These are phyloP conservation scores for Alectoria sarmentosa DNA, from an alignment of 495 filamentous ascomycete genomes.

Conservation along the genomic window DNA sequence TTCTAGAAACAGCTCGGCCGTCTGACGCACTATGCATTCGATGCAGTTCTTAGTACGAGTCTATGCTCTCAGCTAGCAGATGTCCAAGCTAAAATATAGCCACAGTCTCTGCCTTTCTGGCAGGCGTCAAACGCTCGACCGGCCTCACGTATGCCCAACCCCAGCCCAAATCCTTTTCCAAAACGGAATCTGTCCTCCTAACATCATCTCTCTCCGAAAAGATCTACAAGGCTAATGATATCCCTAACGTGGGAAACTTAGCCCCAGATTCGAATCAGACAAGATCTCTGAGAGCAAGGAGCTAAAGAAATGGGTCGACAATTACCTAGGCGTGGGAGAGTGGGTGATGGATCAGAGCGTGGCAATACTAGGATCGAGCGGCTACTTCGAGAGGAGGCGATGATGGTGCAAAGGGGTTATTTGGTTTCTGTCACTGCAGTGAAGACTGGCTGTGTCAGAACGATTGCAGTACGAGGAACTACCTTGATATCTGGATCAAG, in stretches of 20 bases:
- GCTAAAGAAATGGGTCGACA: slow-evolving; percentile 84
- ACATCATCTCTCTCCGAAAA: slow-evolving; percentile 16
- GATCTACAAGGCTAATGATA: slow-evolving; percentile 33
- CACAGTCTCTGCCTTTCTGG: slow-evolving; percentile 87
- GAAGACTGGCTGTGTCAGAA: not conserved
- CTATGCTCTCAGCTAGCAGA: not conserved
- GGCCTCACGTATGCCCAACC: slow-evolving; percentile 73
- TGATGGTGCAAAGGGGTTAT: slow-evolving; percentile 35
- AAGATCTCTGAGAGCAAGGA: slow-evolving; percentile 79
- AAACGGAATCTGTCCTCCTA: slow-evolving; percentile 16
- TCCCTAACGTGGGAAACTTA: slow-evolving; percentile 40
- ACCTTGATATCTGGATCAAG: not conserved
- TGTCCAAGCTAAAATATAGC: not conserved
- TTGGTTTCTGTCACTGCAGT: not conserved
- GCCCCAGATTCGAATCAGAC: slow-evolving; percentile 82
- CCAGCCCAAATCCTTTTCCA: slow-evolving; percentile 13
- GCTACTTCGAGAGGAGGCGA: slow-evolving; percentile 83
- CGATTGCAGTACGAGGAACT: not conserved
- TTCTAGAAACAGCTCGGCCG: slow-evolving; percentile 66
- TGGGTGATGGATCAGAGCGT: slow-evolving; percentile 98
- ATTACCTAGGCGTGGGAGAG: slow-evolving; percentile 91
- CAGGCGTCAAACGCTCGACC: slow-evolving; percentile 91
- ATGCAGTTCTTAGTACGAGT: slow-evolving; percentile 80
- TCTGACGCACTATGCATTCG: slow-evolving; percentile 90
- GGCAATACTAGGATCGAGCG: slow-evolving; percentile 76